These are phyloP conservation scores for Solanum tarijense DNA, from an alignment of 257 asterid genomes.

Conservation along the genomic window DNA sequence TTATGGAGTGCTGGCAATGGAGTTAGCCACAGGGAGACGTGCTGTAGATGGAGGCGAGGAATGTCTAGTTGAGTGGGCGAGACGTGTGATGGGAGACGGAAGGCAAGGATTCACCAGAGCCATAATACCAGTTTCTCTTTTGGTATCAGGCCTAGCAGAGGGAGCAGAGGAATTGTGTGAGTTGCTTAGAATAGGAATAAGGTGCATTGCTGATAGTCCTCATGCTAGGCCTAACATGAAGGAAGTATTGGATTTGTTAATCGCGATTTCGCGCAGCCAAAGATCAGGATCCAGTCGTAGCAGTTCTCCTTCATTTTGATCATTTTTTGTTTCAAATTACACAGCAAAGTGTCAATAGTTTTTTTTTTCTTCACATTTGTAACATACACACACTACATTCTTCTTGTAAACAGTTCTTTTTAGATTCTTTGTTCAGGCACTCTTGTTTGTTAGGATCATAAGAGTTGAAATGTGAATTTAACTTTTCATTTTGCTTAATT, in stretches of 20 bases:
- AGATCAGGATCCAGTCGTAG: constrained; percentile 18
- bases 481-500: not conserved
- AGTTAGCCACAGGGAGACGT: constrained; percentile 75
- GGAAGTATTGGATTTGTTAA: constrained; percentile 68
- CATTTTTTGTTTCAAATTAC: not conserved
- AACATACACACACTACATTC: not conserved
- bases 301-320: constrained; percentile 14
- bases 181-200: constrained; percentile 58
- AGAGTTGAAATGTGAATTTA: not conserved
- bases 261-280: constrained; percentile 29
- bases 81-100: constrained; percentile 67
- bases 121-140: constrained; percentile 42
- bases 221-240: constrained; percentile 81
- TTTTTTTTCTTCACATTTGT: not conserved
- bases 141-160: constrained; percentile 52
- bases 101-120: constrained; percentile 21
- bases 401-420: not conserved
- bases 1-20: constrained; percentile 84
- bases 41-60: constrained; percentile 97
- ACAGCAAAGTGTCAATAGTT: constrained; percentile 1
- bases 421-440: not conserved
- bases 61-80: constrained; percentile 87
- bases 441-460: constrained; percentile 5
- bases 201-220: constrained; percentile 72
- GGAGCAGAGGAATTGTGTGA: constrained; percentile 73